phyloP scores from a whole-genome alignment of 225 moss, liverwort and hornwort genomes.

The Lunularia cruciata region DNA sequence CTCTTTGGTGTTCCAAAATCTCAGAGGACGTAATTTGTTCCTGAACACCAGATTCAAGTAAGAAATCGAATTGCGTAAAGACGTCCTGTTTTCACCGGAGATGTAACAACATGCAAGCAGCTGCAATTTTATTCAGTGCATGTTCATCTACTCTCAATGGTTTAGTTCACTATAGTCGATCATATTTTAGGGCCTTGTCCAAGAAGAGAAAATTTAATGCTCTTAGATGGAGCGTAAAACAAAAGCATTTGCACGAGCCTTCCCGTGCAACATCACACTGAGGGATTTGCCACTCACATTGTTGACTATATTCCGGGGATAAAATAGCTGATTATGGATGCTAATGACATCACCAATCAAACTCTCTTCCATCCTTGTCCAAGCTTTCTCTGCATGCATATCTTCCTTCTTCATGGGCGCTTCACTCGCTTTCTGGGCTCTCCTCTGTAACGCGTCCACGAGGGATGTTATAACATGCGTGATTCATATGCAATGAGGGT shows the following conservation, averaged over 20 bases:
- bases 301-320: conserved; percentile 18
- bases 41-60: background rate
- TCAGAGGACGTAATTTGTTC: conserved; percentile 20
- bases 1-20: conserved; percentile 58
- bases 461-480: background rate
- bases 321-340: conserved; percentile 70
- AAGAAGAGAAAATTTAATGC: too few relatives aligned
- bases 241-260: too few relatives aligned
- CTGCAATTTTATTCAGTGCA: too few relatives aligned
- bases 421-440: conserved; percentile 41
- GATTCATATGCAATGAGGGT: too few relatives aligned
- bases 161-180: too few relatives aligned
- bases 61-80: too few relatives aligned
- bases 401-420: conserved; percentile 48
- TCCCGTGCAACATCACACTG: too few relatives aligned
- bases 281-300: conserved; percentile 16
- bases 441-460: conserved; percentile 41
- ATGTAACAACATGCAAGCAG: too few relatives aligned
- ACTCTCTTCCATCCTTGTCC: conserved; percentile 71
- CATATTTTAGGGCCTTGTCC: too few relatives aligned
- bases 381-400: conserved; percentile 57
- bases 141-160: too few relatives aligned
- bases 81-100: too few relatives aligned
- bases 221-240: too few relatives aligned
- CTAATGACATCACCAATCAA: conserved; percentile 65